A percentile compares a stretch with the other conserved stretches of the same genome.
Conservation (phyloP, 2,329 filamentous ascomycete species). For the Akanthomyces uredinophilus region DNA sequence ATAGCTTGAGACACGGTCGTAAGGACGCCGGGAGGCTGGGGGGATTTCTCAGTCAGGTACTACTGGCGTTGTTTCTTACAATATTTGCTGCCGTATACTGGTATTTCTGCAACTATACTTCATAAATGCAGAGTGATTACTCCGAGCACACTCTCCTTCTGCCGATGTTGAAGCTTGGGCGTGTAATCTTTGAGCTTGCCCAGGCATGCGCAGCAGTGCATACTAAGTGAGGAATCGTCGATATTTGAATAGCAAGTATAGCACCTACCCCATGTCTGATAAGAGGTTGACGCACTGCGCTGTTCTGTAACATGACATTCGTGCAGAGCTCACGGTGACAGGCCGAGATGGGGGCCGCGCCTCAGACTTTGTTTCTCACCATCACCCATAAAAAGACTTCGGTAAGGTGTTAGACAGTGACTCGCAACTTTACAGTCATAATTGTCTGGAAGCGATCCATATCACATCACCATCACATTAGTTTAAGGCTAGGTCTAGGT, state of each 20-base stretch:
- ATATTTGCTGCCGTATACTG: background rate
- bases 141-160: background rate
- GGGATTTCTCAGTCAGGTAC: background rate
- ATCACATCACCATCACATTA: background rate
- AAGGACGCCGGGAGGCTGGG: background rate
- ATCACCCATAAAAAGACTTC: background rate
- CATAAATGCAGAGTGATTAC: background rate
- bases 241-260: background rate
- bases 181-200: background rate
- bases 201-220: background rate
- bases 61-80: background rate
- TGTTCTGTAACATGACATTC: background rate
- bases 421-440: background rate
- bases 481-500: background rate
- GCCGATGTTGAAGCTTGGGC: background rate
- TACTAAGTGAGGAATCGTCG: background rate
- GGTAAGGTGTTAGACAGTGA: background rate
- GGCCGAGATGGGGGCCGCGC: background rate
- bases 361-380: slow-evolving; percentile 10
- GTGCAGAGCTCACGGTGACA: background rate
- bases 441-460: background rate
- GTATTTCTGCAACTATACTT: background rate
- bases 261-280: background rate
- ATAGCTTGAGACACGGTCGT: background rate
- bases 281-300: background rate